Percentiles rank a stretch among this genome's conserved stretches.
phyloP scores from a whole-genome alignment of 352 stramenopile species.

The Phytophthora litchii region DNA sequence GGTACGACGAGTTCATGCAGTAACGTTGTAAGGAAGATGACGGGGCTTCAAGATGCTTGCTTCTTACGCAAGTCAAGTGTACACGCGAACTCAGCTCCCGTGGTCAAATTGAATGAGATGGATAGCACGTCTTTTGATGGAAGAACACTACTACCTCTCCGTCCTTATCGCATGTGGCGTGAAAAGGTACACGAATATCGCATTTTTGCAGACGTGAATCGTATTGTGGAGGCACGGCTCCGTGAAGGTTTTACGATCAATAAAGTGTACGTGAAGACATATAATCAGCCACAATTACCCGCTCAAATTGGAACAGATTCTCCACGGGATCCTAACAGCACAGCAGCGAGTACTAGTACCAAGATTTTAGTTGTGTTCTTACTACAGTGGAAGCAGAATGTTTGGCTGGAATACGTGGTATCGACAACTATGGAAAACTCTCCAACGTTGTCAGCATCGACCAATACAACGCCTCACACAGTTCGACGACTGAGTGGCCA shows the following conservation, averaged over 20 bases:
- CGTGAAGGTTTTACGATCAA: conserved; percentile 87
- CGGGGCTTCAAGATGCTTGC: conserved; percentile 55
- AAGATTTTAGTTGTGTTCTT: conserved; percentile 86
- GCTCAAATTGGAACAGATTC: conserved; percentile 20
- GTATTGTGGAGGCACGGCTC: conserved; percentile 82
- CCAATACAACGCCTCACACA: conserved; percentile 7
- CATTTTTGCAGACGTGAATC: conserved; percentile 80
- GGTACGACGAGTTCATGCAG: conserved; percentile 33
- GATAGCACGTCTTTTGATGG: conserved; percentile 78
- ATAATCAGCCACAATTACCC: conserved; percentile 31
- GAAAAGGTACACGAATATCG: conserved; percentile 90
- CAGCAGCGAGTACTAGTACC: conserved; percentile 25
- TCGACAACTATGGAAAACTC: conserved; percentile 65
- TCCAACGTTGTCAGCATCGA: conserved; percentile 6
- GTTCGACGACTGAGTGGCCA: conserved; percentile 31
- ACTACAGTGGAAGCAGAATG: conserved; percentile 88
- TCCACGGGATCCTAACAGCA: conserved; percentile 5
- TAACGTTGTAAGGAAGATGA: conserved; percentile 60
- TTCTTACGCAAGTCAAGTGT: conserved; percentile 76
- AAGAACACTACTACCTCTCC: conserved; percentile 62
- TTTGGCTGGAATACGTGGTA: conserved; percentile 90
- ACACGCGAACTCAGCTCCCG: conserved; percentile 64
- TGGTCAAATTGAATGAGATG: conserved; percentile 72
- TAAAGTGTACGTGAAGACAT: conserved; percentile 74
- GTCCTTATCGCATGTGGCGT: conserved; percentile 86